Evolutionary conservation across 805 yeast genomes (phyloP), one percentile per base, ranked within the genome.

Genomic region (Priceomyces castillae): DNA sequence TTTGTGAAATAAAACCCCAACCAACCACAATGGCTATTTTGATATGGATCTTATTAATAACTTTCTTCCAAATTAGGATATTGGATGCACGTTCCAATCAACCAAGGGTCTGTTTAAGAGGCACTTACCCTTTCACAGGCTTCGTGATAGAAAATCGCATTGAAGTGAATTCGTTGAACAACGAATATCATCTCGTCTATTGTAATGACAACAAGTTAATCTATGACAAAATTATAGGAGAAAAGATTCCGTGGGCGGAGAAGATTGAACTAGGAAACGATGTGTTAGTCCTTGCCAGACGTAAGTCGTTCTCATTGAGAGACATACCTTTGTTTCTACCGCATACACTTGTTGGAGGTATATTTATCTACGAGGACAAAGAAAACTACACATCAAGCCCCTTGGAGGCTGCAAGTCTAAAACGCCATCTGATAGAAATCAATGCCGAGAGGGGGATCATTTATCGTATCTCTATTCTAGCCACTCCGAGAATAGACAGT

Each of bases 171-270:
- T 38, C 43, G 2, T 39, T 49, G 26, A 16, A 19, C 5, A 47
- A 42, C 18, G 51, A 53, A 17, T 62, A 51, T 41, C 59, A 55
- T 39, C 46, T 65, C 14, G 37, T 62, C 7, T 58, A 62, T 39
- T 65, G 68, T 39, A 53, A 53, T 30, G 69, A 65, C 39, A 62
- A 61, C 39, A 60, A 56, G 30, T 41, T 61, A 15, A 49, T 60
- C 12, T 52, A 43, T 19, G 64, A 57, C 37, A 28, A 37, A 15
- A 39, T 43, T 11, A 39, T 57, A 14, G 51, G 49, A 34, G 42
- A 43, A 23, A 33, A 51, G 3, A 59, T 62, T 23, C 67, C 67
- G 1, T 62, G 67, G 67, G 44, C 59, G 1, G 30, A 46, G 23
- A 34, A 39, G 10, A 25, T 53, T 4, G 35, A 25, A 6, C 51